phyloP scores from a whole-genome alignment of 2,329 filamentous ascomycete species.

The Thelonectria rubi region DNA sequence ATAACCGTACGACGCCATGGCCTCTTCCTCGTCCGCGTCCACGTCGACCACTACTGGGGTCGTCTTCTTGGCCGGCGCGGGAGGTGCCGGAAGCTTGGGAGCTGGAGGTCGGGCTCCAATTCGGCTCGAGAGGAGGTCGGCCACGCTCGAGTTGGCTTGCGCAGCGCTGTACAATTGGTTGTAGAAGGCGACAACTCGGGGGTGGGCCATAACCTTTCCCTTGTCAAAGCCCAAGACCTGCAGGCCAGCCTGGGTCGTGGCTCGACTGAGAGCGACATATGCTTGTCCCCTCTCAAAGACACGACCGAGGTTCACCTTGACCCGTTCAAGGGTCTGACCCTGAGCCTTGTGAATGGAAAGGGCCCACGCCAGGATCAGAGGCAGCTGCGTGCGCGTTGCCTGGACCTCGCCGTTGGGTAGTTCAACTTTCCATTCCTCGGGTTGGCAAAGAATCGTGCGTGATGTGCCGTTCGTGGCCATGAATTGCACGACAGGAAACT shows the following conservation, averaged over 20 bases:
- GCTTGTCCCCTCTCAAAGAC: constrained; percentile 98
- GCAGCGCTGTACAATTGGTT: constrained; percentile 80
- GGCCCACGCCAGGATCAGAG: constrained; percentile 95
- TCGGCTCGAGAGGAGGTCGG: constrained; percentile 51
- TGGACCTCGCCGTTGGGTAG: constrained; percentile 94
- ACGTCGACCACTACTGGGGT: constrained; percentile 42
- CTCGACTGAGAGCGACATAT: constrained; percentile 94
- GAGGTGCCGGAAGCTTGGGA: constrained; percentile 7
- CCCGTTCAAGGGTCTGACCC: constrained; percentile 90
- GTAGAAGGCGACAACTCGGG: constrained; percentile 87
- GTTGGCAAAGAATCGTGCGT: constrained; percentile 75
- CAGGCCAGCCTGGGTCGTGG: constrained; percentile 84
- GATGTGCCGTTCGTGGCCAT: constrained; percentile 75
- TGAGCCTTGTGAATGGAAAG: constrained; percentile 98
- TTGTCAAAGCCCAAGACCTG: constrained; percentile 91
- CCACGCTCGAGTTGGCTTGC: constrained; percentile 52
- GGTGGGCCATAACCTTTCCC: constrained; percentile 92
- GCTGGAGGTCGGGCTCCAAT: constrained; percentile 38
- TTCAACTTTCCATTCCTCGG: constrained; percentile 96
- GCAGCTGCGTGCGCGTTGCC: constrained; percentile 82
- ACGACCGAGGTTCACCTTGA: constrained; percentile 90
- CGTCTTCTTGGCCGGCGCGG: constrained; percentile 31
- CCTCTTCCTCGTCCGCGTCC: constrained; percentile 63
- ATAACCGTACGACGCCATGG: constrained; percentile 57
- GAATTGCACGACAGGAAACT: constrained; percentile 89